Evolutionary conservation across 768 basidiomycete genomes (phyloP), one percentile per base, ranked within the genome.

Genomic region (Candolleomyces aberdarensis): DNA sequence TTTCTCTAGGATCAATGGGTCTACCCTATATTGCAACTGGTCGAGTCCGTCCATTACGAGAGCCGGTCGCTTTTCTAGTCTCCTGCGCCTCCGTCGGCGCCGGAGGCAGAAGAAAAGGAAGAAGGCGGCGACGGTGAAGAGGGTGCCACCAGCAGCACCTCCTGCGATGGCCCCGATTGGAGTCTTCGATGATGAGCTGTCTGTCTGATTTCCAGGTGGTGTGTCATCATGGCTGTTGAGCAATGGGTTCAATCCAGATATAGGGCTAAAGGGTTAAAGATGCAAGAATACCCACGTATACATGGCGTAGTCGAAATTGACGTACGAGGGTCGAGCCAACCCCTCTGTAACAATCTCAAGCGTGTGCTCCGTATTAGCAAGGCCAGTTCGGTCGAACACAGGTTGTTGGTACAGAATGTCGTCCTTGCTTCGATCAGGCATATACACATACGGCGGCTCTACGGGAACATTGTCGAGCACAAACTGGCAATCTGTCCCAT

Each of bases 401-500:
- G 63, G 52, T 10, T 52, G 17, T 6, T 67, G 56, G 57, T 70
- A 70, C n/a, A 65, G 53, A 15, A 65, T 40, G 26, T 56, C 49
- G 31, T n/a, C 39, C 41, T 15, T 60, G 1, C 50, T 59, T 20
- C 49, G 54, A 43, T 63, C 57, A 15, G 66, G 69, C 3, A 43
- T n/a, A 56, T 71, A 68, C 22, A 26, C 54, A 53, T 66, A 71
- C 13, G 49, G 41, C 13, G 52, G n/a, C n/a, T n/a, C 65, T 7
- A 44, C 60, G 10, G 50, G n/a, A 4, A 22, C 22, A 3, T 60
- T 64, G 53, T 71, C 68, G 26, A 71, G 39, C 3, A 65, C 66
- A 46, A 71, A 71, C 20, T 67, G 67, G 50, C 63, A 62, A 15
- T 66, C 62, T 13, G 70, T 71, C 8, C 46, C 63, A 49, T 65